Conservation (phyloP, 208 protist genomes). For the Naegleria gruberi region DNA sequence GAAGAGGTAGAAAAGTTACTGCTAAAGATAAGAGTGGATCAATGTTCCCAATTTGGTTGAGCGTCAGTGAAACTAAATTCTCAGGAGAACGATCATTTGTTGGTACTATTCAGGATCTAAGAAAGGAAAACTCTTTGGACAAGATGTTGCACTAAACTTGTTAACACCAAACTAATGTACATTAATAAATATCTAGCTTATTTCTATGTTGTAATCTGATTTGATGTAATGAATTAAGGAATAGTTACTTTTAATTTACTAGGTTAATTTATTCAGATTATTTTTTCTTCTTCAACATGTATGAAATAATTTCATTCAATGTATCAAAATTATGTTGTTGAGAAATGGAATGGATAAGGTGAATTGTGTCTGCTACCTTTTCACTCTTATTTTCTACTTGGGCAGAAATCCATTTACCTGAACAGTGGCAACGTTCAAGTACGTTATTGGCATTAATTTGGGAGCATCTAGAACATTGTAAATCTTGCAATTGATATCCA, state of each 20-base stretch:
- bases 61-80: conserved; percentile 26
- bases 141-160: background rate
- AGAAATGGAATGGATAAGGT: background rate
- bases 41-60: conserved; percentile 27
- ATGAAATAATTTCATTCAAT: background rate
- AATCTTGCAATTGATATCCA: conserved; percentile 48
- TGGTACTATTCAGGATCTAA: conserved; percentile 39
- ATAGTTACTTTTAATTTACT: too few relatives aligned
- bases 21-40: conserved; percentile 26
- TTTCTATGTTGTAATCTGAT: too few relatives aligned
- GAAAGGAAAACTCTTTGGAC: background rate
- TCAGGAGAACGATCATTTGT: conserved; percentile 30
- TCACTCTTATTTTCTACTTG: background rate
- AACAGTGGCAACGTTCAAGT: background rate
- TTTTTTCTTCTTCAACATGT: too few relatives aligned
- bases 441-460: conserved; percentile 42
- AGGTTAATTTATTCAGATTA: too few relatives aligned
- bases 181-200: too few relatives aligned
- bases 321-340: background rate
- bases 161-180: too few relatives aligned
- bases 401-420: background rate
- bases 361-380: background rate
- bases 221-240: too few relatives aligned
- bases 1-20: conserved; percentile 25
- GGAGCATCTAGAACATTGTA: conserved; percentile 44